Percentiles rank a stretch among this genome's conserved stretches.
These are phyloP conservation scores for Suillus cothurnatus DNA, from an alignment of 768 basidiomycete species.

Conservation along the genomic window DNA sequence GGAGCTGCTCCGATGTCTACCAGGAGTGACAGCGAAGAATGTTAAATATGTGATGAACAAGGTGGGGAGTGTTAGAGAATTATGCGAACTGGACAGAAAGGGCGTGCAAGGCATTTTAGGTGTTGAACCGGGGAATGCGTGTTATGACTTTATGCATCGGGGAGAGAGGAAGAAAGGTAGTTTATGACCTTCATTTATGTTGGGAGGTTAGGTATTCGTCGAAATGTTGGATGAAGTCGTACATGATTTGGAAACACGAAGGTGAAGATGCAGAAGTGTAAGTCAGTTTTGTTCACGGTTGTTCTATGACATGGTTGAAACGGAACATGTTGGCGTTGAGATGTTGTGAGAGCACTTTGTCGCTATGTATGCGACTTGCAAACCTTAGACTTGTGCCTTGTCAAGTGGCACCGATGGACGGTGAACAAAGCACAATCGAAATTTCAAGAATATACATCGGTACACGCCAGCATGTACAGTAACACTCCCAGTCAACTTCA, in stretches of 20 bases:
- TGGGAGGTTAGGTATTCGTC: conserved; percentile 13
- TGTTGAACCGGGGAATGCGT: conserved; percentile 75
- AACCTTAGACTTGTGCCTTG: background rate
- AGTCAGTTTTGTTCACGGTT: background rate
- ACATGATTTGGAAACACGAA: background rate
- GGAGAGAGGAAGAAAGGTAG: conserved; percentile 45
- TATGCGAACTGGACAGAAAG: conserved; percentile 63
- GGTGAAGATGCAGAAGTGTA: background rate
- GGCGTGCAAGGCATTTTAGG: conserved; percentile 78
- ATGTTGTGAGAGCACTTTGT: background rate
- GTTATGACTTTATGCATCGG: conserved; percentile 81
- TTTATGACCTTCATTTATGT: background rate
- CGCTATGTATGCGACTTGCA: background rate
- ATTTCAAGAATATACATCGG: background rate
- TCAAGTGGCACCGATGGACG: background rate
- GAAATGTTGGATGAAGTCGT: conserved; percentile 19
- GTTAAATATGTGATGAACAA: conserved; percentile 81
- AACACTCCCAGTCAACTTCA: background rate
- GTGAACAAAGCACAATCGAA: background rate
- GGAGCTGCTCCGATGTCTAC: conserved; percentile 80
- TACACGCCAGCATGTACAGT: background rate
- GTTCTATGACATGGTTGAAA: background rate
- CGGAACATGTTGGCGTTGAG: background rate
- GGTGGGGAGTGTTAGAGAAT: conserved; percentile 73
- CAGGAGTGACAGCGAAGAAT: conserved; percentile 85